phyloP scores from a whole-genome alignment of 768 basidiomycete species.

The Gloeopeniophorella convolvens region DNA sequence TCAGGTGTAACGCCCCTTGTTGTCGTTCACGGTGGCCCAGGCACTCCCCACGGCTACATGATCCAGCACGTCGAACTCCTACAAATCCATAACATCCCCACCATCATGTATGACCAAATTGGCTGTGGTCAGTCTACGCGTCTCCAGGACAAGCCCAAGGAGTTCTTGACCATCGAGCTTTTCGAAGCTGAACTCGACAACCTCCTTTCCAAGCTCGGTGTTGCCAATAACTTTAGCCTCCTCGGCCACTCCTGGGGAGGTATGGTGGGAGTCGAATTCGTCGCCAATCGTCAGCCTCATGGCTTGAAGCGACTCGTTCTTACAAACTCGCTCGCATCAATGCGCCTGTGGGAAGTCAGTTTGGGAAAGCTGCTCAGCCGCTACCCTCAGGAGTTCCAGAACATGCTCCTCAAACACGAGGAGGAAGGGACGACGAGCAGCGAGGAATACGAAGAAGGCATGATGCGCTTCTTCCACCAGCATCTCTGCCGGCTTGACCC shows the following conservation, averaged over 20 bases:
- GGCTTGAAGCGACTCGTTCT: constrained; percentile 44
- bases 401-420: constrained; percentile 40
- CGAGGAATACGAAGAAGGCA: constrained; percentile 40
- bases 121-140: too few relatives aligned
- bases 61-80: too few relatives aligned
- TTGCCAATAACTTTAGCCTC: constrained; percentile 37
- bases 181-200: constrained; percentile 51
- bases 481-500: constrained; percentile 42
- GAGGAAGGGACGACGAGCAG: constrained; percentile 36
- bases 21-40: too few relatives aligned
- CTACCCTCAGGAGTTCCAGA: constrained; percentile 38
- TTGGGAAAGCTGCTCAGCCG: constrained; percentile 27
- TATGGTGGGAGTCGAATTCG: constrained; percentile 41
- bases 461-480: constrained; percentile 35
- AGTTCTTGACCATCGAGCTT: constrained; percentile 42
- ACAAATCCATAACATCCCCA: too few relatives aligned
- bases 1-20: too few relatives aligned
- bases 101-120: too few relatives aligned
- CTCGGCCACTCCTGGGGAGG: constrained; percentile 57
- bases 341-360: constrained; percentile 36
- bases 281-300: constrained; percentile 33
- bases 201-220: constrained; percentile 36
- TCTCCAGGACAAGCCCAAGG: constrained; percentile 30
- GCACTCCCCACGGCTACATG: too few relatives aligned
- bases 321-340: constrained; percentile 39